phyloP scores from a whole-genome alignment of 2,329 filamentous ascomycete species.

The Myotisia sp. region DNA sequence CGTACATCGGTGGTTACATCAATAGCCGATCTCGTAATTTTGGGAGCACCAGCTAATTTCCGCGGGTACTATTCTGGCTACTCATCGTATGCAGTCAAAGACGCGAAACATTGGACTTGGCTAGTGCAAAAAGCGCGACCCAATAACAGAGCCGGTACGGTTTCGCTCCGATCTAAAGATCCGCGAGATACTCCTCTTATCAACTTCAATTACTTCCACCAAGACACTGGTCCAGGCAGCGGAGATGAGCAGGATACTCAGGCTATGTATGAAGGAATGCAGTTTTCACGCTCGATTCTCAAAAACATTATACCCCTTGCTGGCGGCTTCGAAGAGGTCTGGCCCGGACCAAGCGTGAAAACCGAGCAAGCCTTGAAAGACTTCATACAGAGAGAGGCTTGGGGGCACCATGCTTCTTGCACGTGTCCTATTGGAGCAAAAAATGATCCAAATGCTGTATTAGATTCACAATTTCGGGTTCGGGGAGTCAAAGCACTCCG shows the following conservation, averaged over 20 bases:
- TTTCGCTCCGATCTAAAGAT: conserved; percentile 28
- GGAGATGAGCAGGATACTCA: conserved; percentile 36
- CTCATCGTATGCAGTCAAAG: too few species aligned
- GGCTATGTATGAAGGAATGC: conserved; percentile 43
- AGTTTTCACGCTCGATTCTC: conserved; percentile 37
- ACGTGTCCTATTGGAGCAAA: conserved; percentile 27
- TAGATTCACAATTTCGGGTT: conserved; percentile 30
- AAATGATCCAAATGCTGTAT: conserved; percentile 19
- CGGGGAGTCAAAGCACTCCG: conserved; percentile 38
- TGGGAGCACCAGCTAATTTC: too few species aligned
- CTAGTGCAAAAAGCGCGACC: too few species aligned
- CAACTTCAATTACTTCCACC: conserved; percentile 33
- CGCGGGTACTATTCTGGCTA: too few species aligned
- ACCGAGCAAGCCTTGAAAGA: conserved; percentile 33
- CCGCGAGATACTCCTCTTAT: conserved; percentile 29
- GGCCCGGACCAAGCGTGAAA: conserved; percentile 28
- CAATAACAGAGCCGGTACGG: too few species aligned
- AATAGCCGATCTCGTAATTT: too few species aligned
- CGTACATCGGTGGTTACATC: too few species aligned
- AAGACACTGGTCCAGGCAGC: too few species aligned
- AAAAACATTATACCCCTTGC: conserved; percentile 26
- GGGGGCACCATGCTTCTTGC: conserved; percentile 32
- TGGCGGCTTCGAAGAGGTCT: too few species aligned
- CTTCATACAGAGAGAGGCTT: conserved; percentile 37
- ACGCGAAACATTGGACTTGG: too few species aligned